Evolutionary conservation across 352 stramenopile species (phyloP).

Genomic region (Phytophthora colocasiae): DNA sequence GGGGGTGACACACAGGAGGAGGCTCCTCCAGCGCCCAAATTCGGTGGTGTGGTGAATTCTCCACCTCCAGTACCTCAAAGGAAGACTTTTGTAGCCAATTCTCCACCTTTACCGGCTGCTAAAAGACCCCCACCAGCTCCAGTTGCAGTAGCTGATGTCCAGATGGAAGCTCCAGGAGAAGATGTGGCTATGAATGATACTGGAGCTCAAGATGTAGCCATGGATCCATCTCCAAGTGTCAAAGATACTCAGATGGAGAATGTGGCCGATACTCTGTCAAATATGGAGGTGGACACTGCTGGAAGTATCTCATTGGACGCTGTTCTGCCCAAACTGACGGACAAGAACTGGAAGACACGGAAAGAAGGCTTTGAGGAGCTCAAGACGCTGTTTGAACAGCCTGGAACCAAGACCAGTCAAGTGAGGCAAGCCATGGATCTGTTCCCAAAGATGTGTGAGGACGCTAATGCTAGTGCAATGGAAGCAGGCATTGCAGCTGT

Average conservation of each 20-base stretch:
- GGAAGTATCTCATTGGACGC: conserved; percentile 42
- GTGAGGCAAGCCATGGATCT: conserved; percentile 61
- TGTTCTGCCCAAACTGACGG: conserved; percentile 62
- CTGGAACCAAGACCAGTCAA: conserved; percentile 48
- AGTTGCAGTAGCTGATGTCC: conserved; percentile 8
- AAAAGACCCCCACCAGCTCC: conserved; percentile 2
- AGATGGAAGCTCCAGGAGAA: conserved; percentile 26
- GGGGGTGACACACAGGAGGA: conserved; percentile 18
- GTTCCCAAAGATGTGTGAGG: conserved; percentile 86
- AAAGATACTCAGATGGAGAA: conserved; percentile 39
- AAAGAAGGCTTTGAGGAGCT: conserved; percentile 86
- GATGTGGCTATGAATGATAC: conserved; percentile 35
- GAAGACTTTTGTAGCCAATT: conserved; percentile 48
- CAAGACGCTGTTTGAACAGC: conserved; percentile 67
- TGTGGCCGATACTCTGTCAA: conserved; percentile 33
- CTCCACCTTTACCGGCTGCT: conserved; percentile 33
- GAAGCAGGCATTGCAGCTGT: conserved; percentile 80
- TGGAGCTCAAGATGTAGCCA: conserved; percentile 8
- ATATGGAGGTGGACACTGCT: conserved; percentile 33
- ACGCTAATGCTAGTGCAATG: conserved; percentile 83
- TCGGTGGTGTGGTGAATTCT: conserved; percentile 53
- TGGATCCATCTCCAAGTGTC: conserved; percentile 12
- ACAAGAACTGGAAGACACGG: conserved; percentile 90
- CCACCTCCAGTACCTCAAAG: conserved; percentile 38
- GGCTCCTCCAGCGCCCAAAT: conserved; percentile 34